These are phyloP conservation scores for Aspergillaceae sp. DNA, from an alignment of 2,329 filamentous ascomycete species.

Conservation along the genomic window DNA sequence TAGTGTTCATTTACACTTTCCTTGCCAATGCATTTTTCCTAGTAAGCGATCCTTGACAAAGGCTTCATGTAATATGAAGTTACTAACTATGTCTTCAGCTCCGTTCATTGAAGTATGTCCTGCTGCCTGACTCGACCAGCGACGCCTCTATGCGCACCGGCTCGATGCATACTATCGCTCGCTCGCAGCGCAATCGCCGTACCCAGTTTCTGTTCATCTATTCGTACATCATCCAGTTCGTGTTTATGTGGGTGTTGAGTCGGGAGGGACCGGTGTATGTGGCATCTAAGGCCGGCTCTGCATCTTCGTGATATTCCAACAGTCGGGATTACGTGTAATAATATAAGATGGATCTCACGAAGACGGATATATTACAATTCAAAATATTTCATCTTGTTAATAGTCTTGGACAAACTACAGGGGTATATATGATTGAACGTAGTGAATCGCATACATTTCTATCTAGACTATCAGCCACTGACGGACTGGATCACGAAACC, in stretches of 20 bases:
- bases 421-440: no score
- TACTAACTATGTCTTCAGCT: slow-evolving; percentile 49
- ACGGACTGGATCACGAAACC: neutral
- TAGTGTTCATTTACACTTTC: slow-evolving; percentile 84
- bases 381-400: no score
- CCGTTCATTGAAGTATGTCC: slow-evolving; percentile 88
- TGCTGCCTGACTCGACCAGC: slow-evolving; percentile 71
- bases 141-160: slow-evolving; percentile 54
- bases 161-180: slow-evolving; percentile 61
- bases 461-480: neutral
- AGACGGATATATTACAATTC: no score
- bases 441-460: neutral
- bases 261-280: slow-evolving; percentile 39
- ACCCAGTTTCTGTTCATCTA: slow-evolving; percentile 92
- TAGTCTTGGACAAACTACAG: no score
- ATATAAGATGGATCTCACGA: neutral
- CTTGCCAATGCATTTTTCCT: slow-evolving; percentile 91
- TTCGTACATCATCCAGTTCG: slow-evolving; percentile 84
- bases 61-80: no score
- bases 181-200: slow-evolving; percentile 75
- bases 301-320: no score
- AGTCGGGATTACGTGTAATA: no score
- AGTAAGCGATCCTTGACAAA: slow-evolving; percentile 40
- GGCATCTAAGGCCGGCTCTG: no score
- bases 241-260: slow-evolving; percentile 83